A percentile compares a stretch with the other conserved stretches of the same genome.
Evolutionary conservation across 2,329 filamentous ascomycete species (phyloP).

Genomic region (Ilyonectria destructans): DNA sequence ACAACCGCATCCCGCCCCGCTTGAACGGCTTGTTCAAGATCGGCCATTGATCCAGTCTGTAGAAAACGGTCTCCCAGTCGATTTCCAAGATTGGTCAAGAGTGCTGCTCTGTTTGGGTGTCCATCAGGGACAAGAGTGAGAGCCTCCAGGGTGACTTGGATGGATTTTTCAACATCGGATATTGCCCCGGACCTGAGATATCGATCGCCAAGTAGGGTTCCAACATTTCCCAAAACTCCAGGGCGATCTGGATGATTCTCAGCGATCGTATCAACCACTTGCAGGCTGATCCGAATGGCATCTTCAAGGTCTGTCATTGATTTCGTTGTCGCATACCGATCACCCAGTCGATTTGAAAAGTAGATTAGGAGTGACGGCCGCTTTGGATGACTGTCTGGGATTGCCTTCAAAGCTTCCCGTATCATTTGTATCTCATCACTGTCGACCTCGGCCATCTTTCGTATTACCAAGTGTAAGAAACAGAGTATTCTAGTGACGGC

Average conservation of each 20-base stretch:
- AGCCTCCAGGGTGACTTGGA: neutral
- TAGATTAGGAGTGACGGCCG: neutral
- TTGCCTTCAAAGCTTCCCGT: neutral
- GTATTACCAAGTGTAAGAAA: neutral
- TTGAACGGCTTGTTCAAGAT: too few relatives aligned
- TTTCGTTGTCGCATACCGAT: neutral
- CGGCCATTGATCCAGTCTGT: too few relatives aligned
- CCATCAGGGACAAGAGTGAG: neutral
- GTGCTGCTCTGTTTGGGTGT: too few relatives aligned
- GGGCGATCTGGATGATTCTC: neutral
- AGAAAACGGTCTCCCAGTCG: neutral
- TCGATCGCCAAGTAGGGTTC: neutral
- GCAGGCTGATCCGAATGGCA: neutral
- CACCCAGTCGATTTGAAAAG: neutral
- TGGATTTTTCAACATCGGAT: neutral
- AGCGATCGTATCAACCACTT: neutral
- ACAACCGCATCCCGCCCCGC: too few relatives aligned
- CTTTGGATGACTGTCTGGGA: neutral
- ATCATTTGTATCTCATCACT: neutral
- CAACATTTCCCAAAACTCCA: neutral
- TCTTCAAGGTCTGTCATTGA: neutral
- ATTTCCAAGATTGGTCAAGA: neutral
- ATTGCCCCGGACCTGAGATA: neutral
- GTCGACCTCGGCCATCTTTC: neutral
- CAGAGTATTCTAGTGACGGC: too few relatives aligned